A percentile compares a stretch with the other conserved stretches of the same genome.
These are phyloP conservation scores for Monascus ruber DNA, from an alignment of 2,329 filamentous ascomycete genomes.

Conservation along the genomic window DNA sequence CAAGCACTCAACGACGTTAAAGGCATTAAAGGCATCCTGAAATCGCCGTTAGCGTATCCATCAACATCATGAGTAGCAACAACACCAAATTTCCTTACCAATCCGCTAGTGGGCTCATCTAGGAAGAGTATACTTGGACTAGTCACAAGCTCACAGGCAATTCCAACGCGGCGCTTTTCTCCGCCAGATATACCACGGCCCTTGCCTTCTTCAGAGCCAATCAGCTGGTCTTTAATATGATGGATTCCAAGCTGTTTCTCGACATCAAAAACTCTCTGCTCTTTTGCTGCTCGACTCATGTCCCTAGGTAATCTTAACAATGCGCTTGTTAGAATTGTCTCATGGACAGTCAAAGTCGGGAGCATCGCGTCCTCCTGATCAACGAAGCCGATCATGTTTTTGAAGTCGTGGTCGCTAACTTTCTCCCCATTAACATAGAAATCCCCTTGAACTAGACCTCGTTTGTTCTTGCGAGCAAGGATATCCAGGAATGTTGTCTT, in stretches of 20 bases:
- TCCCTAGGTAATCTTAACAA: conserved; percentile 81
- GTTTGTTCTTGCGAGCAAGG: conserved; percentile 91
- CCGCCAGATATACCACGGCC: conserved; percentile 93
- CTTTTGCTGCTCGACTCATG: conserved; percentile 80
- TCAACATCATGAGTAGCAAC: background rate
- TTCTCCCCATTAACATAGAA: conserved; percentile 93
- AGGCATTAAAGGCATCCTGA: conserved; percentile 85
- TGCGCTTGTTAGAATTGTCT: conserved; percentile 92
- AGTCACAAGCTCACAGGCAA: conserved; percentile 94
- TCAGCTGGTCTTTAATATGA: conserved; percentile 86
- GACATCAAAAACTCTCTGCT: conserved; percentile 82
- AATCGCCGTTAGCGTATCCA: background rate
- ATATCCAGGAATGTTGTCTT: conserved; percentile 98
- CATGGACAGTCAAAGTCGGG: conserved; percentile 89
- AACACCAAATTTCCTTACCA: conserved; percentile 29
- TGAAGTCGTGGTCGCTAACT: conserved; percentile 72
- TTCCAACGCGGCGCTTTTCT: conserved; percentile 90
- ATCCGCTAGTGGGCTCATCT: conserved; percentile 90
- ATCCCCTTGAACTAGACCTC: conserved; percentile 63
- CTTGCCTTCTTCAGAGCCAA: conserved; percentile 89
- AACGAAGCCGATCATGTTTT: conserved; percentile 87
- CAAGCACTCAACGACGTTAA: conserved; percentile 93
- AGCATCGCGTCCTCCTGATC: conserved; percentile 98
- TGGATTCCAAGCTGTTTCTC: conserved; percentile 92
- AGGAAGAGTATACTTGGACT: conserved; percentile 95